Base-by-base conservation (phyloP, 225 moss, liverwort and hornwort genomes). In the Asterella californica region DNA sequence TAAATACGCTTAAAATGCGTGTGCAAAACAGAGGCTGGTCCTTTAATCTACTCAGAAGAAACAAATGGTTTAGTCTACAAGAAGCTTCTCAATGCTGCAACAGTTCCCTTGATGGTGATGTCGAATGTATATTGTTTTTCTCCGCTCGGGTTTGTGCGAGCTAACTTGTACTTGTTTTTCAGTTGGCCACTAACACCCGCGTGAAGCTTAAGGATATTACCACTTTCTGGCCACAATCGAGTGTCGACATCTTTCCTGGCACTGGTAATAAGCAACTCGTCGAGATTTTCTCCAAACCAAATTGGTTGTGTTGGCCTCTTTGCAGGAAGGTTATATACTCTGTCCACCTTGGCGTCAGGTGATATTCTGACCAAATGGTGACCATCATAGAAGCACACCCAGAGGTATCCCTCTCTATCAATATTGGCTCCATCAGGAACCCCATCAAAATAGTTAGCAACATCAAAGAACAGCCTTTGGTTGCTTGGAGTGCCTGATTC, bases 311-410 rank as follows among this genome's bases (percentile, higher is more conserved):
- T 92, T 0, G 92, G 92, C 1, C 92, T 88, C 83, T 82, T 83
- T 62, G 91, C 90, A 2, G 92, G 91, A 78, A 92, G 84, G 65
- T 76, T 83, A 25, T 90, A 86, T 4, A 61, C 42, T 73, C 72
- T 55, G 6, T 82, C 87, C 0, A 83, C 78, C 79, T 88, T 79
- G 0, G 83, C 91, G 0, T 87, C 82, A 0, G 90, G 90, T 5
- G 91, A 90, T 45, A 92, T 91, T 5, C 81, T 85, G 46, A 90
- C 91, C 2, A 92, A 59, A 80, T 87, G 77, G 30, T 91, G 79
- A 27, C 92, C 92, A 33, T 87, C 87, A 10, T 74, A 92, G 90
- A 92, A 90, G 55, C 92, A 92, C 34, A 90, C 88, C 92, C 92
- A 92, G 73, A 92, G 64, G 79, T 83, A 87, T 38, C 92, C 92